Base-by-base conservation (phyloP, 108 stramenopile species). In the Parietichytrium sp. region DNA sequence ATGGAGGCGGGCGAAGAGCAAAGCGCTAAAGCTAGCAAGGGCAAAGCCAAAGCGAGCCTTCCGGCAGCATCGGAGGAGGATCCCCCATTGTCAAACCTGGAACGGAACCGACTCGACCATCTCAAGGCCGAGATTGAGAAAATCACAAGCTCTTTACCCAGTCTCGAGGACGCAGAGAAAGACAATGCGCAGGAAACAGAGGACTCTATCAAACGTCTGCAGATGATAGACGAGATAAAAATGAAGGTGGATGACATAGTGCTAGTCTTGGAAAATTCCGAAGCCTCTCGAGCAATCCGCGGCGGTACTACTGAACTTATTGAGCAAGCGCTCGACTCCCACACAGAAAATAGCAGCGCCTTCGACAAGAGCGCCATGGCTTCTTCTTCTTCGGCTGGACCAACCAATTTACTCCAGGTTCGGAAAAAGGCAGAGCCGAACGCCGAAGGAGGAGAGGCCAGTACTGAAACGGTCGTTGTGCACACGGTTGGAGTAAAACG, bases 181-280 rank as follows among this genome's bases (percentile, higher is more conserved):
- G 61, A 72, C 23, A n/a, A n/a, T n/a, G 61, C 29, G 15, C 38
- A 72, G 33, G 61, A n/a, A 1, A 45, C 61, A n/a, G 20, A 25
- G 6, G 42, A 45, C 33, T 72, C 45, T 72, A n/a, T n/a, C n/a
- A n/a, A n/a, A n/a, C n/a, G n/a, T n/a, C 38, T 72, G 20, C 13
- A n/a, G 23, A 72, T 72, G 61, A 38, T 72, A n/a, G 61, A 72
- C 20, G 61, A 72, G 33, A 33, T 72, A 10, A 72, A 72, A 42
- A 72, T 72, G 61, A 72, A 72, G 61, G 61, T 72, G 29, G 61
- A 72, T 2, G 61, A 72, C 20, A 72, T 72, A n/a, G 36, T 45
- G 15, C 36, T 72, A 16, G 61, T 72, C 10, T 42, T 72, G 23
- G 61, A 72, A 42, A 72, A 72, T 25, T 42, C 61, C 8, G 61